Base-by-base conservation (phyloP, 805 yeast genomes). In the Candida andamanensis region DNA sequence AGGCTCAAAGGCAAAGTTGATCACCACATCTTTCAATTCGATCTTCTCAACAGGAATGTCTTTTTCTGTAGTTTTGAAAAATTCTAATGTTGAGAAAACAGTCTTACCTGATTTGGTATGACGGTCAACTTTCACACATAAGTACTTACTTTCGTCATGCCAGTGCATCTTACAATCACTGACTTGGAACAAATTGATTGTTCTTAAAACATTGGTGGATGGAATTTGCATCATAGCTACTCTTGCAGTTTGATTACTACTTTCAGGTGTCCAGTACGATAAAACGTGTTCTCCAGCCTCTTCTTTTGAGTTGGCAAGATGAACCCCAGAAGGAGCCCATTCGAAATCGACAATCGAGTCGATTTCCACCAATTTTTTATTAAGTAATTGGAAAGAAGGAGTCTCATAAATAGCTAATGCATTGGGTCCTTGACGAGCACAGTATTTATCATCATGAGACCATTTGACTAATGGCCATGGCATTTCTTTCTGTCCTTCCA, bases 231-330 rank as follows among this genome's bases (percentile, higher is more conserved):
- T 80, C 42, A 92, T 64, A 15, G 94, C 76, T 37, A 90, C 97
- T 59, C 95, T 82, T 17, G 98, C 97, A 27, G 96, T 83, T 68
- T 89, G 95, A 61, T 92, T 90, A 42, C 72, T 60, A 33, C 78
- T 66, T 67, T 92, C 99, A 34, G 99, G 99, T 28, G 96, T 87
- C 98, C 98, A 92, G 68, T 81, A 92, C 19, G 95, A 79, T 46
- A 92, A 71, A 21, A 87, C 64, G 47, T 80, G 80, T 35, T 79
- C 78, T 33, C 72, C 72, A 26, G 67, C 71, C 36, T 70, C 76
- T 24, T 56, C 65, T 37, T 64, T 71, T 33, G 76, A 62, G 37
- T 72, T 74, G 27, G 77, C 74, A 35, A 85, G 69, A 46, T 74
- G 68, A 32, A 86, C 84, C 45, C 85, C 83, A 15, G 86, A 80